Base-by-base conservation (phyloP, 257 asterid species). In the Lycium ferocissimum region DNA sequence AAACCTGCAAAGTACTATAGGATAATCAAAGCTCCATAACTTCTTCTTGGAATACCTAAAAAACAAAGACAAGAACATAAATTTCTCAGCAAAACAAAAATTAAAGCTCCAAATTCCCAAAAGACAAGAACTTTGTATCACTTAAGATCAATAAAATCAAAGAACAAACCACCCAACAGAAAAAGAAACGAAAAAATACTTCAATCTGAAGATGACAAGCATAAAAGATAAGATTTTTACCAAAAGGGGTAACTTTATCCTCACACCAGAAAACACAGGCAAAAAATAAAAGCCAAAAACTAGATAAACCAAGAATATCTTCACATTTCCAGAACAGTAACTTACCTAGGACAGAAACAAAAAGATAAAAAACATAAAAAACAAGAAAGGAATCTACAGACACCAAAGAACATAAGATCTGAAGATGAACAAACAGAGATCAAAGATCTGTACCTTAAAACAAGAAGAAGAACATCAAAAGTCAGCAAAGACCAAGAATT, bases 391-490 rank as follows among this genome's bases (percentile, higher is more conserved):
- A 62, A 22, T 45, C 20, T 58, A 82, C 62, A 62, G 38, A 43
- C 40, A 81, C 57, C 65, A 76, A 79, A 57, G 2, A 63, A 45
- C 49, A 49, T 20, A 79, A 87, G 87, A 86, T 86, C 87, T 85
- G 83, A 80, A 84, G 58, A 35, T 84, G 22, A 65, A 63, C 49
- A 83, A 51, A 73, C 82, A 72, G 49, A 47, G 86, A 83, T 40
- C 84, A 79, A 62, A 85, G 92, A 90, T 88, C 89, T 88, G 75
- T 86, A 90, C 90, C 91, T 83, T 78, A 62, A 82, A 73, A 43
- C 10, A 83, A 26, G 40, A 83, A 83, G 72, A 63, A n/a, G 61
- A 84, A 54, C 71, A 49, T 7, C 45, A 63, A 40, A 38, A 51
- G 58, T 45, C 63, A 78, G 54, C 90, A 83, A 56, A 18, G n/a